These are phyloP conservation scores for Phytopythium mirpurense DNA, from an alignment of 352 stramenopile genomes.

Conservation along the genomic window DNA sequence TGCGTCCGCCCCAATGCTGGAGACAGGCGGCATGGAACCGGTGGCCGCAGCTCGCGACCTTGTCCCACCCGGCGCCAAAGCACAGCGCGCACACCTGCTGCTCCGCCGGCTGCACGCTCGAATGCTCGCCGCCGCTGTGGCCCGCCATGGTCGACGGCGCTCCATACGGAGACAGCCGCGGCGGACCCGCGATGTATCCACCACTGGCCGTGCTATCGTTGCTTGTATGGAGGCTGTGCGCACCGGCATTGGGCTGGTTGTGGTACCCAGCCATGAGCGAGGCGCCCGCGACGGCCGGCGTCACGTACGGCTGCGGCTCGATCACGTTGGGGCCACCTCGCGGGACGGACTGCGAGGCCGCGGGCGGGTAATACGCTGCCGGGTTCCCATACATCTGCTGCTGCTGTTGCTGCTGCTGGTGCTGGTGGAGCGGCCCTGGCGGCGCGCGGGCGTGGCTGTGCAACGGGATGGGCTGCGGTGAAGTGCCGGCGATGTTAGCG, in stretches of 20 bases:
- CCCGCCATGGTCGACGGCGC: conserved; percentile 20
- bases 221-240: conserved; percentile 12
- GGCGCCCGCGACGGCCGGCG: conserved; percentile 17
- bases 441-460: neutral
- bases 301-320: conserved; percentile 12
- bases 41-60: conserved; percentile 59
- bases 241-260: neutral
- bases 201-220: conserved; percentile 15
- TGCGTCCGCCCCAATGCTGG: conserved; percentile 60
- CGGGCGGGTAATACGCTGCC: conserved; percentile 23
- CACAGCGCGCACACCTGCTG: conserved; percentile 40
- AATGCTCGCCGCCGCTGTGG: conserved; percentile 26
- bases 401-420: conserved; percentile 26
- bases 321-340: conserved; percentile 7
- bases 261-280: conserved; percentile 19
- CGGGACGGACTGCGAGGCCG: conserved; percentile 17
- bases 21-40: conserved; percentile 61
- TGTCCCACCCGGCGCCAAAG: conserved; percentile 40
- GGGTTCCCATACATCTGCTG: conserved; percentile 23
- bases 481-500: neutral
- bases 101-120: conserved; percentile 24
- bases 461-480: conserved; percentile 1
- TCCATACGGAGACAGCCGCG: conserved; percentile 29
- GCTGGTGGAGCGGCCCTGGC: neutral
- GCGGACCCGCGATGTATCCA: conserved; percentile 20